These are phyloP conservation scores for Boletus insuetus DNA, from an alignment of 768 basidiomycete genomes.

Conservation along the genomic window DNA sequence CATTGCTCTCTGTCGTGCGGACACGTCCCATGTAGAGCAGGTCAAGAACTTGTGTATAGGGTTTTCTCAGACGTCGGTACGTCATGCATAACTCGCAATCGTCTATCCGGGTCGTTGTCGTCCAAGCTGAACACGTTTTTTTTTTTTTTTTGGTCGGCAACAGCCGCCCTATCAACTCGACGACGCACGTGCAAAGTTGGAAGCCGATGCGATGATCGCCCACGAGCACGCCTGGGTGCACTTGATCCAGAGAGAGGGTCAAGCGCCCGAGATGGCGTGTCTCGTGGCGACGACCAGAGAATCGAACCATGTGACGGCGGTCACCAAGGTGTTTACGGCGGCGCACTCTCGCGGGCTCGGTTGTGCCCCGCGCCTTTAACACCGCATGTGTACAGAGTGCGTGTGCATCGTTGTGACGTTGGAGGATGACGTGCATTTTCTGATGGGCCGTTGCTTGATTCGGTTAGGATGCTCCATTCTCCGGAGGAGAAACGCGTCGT, in stretches of 20 bases:
- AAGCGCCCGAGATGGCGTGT: constrained; percentile 47
- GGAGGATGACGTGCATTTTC: no score
- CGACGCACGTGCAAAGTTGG: constrained; percentile 37
- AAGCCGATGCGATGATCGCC: constrained; percentile 49
- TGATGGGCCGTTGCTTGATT: not conserved
- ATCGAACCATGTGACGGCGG: constrained; percentile 51
- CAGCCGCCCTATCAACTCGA: constrained; percentile 60
- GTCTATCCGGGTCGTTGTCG: not conserved
- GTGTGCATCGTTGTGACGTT: constrained; percentile 19
- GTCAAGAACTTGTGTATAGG: constrained; percentile 48
- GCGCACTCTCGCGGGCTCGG: constrained; percentile 47
- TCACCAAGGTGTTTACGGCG: constrained; percentile 71
- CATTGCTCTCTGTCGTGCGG: constrained; percentile 35
- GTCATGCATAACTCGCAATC: no score
- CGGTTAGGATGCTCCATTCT: constrained; percentile 15
- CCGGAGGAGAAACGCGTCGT: constrained; percentile 35
- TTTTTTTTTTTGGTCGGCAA: not conserved
- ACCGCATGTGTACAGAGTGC: constrained; percentile 53
- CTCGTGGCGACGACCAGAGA: constrained; percentile 66
- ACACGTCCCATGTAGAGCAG: constrained; percentile 22
- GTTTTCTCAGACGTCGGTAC: constrained; percentile 61
- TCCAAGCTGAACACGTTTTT: not conserved
- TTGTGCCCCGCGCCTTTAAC: constrained; percentile 60
- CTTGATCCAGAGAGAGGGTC: constrained; percentile 29
- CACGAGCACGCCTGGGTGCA: constrained; percentile 60